These are phyloP conservation scores for Ophiostoma sp. DNA, from an alignment of 2,329 filamentous ascomycete species.

Conservation along the genomic window DNA sequence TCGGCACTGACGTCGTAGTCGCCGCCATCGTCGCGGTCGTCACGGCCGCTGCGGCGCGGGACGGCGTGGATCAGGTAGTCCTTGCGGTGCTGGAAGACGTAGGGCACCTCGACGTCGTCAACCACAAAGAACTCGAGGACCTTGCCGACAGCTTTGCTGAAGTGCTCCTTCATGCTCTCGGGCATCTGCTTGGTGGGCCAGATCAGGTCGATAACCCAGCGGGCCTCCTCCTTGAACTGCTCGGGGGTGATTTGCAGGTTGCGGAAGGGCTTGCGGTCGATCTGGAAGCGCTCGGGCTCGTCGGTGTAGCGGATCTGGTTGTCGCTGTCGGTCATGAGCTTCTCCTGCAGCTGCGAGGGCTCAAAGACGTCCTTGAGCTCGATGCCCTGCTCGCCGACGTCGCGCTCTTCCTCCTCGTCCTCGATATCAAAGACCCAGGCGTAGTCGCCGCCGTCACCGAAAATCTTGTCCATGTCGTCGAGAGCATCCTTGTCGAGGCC, in stretches of 20 bases:
- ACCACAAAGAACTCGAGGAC: slow-evolving; percentile 94
- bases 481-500: slow-evolving; percentile 89
- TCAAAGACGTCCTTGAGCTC: slow-evolving; percentile 98
- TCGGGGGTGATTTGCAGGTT: slow-evolving; percentile 77
- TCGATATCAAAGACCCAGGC: slow-evolving; percentile 91
- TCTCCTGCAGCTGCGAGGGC: slow-evolving; percentile 89
- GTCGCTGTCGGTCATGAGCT: slow-evolving; percentile 92
- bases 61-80: slow-evolving; percentile 95
- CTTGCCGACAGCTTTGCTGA: slow-evolving; percentile 84
- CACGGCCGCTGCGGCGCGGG: slow-evolving; percentile 59
- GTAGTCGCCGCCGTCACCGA: slow-evolving; percentile 94
- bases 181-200: slow-evolving; percentile 81
- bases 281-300: slow-evolving; percentile 90
- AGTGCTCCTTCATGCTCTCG: slow-evolving; percentile 73
- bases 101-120: slow-evolving; percentile 92
- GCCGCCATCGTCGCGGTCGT: slow-evolving; percentile 69
- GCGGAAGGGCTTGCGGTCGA: slow-evolving; percentile 86
- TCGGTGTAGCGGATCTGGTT: slow-evolving; percentile 85
- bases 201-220: slow-evolving; percentile 88
- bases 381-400: slow-evolving; percentile 77
- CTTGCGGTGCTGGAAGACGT: slow-evolving; percentile 97
- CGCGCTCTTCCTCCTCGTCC: slow-evolving; percentile 77
- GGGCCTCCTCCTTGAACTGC: slow-evolving; percentile 84
- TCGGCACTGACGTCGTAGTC: slow-evolving; percentile 76
- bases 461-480: slow-evolving; percentile 94